Percentiles rank a stretch among this genome's conserved stretches.
These are phyloP conservation scores for Corymbia maculata DNA, from an alignment of 345 rosid species.

Conservation along the genomic window DNA sequence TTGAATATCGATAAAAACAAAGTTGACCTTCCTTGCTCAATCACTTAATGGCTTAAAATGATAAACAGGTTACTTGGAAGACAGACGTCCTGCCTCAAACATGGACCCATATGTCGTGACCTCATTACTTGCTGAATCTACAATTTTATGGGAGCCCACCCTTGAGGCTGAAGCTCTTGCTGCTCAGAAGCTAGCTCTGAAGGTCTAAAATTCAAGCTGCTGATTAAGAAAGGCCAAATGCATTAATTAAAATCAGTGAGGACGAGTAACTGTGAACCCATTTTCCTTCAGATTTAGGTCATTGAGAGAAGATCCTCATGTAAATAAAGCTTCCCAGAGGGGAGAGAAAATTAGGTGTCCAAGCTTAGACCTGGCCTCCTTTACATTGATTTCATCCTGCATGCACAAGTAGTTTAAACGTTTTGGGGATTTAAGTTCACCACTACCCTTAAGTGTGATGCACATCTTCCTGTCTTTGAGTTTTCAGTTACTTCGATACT, in stretches of 20 bases:
- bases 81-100: conserved; percentile 88
- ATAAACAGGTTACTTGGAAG: conserved; percentile 78
- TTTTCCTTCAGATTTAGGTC: not conserved
- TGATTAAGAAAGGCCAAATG: not conserved
- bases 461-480: not conserved
- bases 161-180: conserved; percentile 96
- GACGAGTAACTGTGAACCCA: not conserved
- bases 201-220: conserved; percentile 26
- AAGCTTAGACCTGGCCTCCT: not conserved
- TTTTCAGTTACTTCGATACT: not conserved
- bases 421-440: not conserved
- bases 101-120: conserved; percentile 94
- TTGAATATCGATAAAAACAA: not conserved
- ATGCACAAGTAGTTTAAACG: not conserved
- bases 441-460: not conserved
- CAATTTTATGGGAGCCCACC: conserved; percentile 79
- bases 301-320: not conserved
- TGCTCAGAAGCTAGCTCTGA: conserved; percentile 75
- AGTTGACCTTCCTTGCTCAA: not conserved
- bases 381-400: not conserved
- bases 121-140: conserved; percentile 65
- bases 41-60: not conserved
- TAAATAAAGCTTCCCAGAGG: not conserved
- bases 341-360: not conserved
- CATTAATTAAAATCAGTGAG: not conserved